phyloP scores from a whole-genome alignment of 1,284 basidiomycete species.

The Waitea zeae region DNA sequence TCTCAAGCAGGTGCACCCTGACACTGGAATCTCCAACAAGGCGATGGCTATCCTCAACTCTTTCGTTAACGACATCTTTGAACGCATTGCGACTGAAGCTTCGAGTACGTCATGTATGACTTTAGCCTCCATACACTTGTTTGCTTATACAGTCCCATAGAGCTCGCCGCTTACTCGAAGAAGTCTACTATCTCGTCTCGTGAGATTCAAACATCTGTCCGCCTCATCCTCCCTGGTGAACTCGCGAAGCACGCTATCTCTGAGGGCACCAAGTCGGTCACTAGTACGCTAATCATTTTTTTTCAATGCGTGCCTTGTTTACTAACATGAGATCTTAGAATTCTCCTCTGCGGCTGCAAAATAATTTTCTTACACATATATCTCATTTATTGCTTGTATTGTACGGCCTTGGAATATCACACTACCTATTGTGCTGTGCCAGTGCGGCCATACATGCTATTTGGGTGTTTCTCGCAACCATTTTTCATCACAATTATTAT shows the following conservation, averaged over 20 bases:
- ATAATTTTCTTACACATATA: constrained; percentile 1
- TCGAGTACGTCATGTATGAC: constrained; percentile 24
- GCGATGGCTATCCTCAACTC: constrained; percentile 64
- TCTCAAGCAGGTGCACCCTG: constrained; percentile 57
- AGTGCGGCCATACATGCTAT: too few species aligned
- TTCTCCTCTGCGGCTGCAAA: constrained; percentile 12
- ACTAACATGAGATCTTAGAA: constrained; percentile 8
- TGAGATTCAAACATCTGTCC: constrained; percentile 60
- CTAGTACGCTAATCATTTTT: constrained; percentile 12
- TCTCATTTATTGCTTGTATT: not conserved
- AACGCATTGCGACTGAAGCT: constrained; percentile 55
- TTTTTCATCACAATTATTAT: too few species aligned
- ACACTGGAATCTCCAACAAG: constrained; percentile 67
- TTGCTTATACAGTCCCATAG: constrained; percentile 13
- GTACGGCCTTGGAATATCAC: constrained; percentile 14
- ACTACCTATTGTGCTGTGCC: too few species aligned
- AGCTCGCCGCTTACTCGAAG: constrained; percentile 60
- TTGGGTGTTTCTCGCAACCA: too few species aligned
- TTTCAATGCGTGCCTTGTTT: not conserved
- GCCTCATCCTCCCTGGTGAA: constrained; percentile 58
- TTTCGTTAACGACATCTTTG: constrained; percentile 57
- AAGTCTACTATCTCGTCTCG: constrained; percentile 61
- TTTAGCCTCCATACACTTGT: constrained; percentile 2
- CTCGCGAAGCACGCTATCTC: constrained; percentile 74
- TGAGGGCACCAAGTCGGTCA: constrained; percentile 52